Evolutionary conservation across 108 stramenopile species (phyloP), one percentile per base, ranked within the genome.

Genomic region (Conticribra weissflogii): DNA sequence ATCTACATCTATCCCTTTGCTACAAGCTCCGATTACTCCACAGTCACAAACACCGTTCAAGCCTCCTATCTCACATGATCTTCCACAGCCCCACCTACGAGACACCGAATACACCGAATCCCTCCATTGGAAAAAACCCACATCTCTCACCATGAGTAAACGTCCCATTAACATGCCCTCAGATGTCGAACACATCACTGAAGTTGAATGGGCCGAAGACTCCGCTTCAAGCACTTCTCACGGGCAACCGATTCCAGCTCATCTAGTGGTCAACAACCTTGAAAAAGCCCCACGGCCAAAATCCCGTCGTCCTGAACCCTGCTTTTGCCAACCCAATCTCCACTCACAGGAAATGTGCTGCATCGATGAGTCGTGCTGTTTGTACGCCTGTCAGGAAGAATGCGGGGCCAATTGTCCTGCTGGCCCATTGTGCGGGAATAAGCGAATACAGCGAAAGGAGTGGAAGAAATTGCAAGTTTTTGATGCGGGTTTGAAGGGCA

Each of bases 311-410:
- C 68, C 69, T 47, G 79, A 85, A 59, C 74, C 81, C 22, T 85
- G 84, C 56, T 81, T 78, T 57, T 85, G 84, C 57, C 52, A 74
- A 54, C 79, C 83, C 14, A 76, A 75, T 24, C 59, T 77, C 1
- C 23, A 55, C 52, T 27, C 46, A 5, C 51, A 55, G 45, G 25
- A 21, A 1, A 61, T 52, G 12, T 76, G 68, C 52, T 85, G 84
- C 32, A 50, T 68, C 48, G 83, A 84, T 64, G 51, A 58, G 41
- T 57, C 78, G 4, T 94, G 93, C 60, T 83, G 88, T 5, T 53
- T 88, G 17, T 87, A 70, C 61, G 90, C 90, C 9, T 88, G 90
- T 77, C 83, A 84, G 53, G 93, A 94, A 66, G 93, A 94, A 77
- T 94, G 93, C 64, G 76, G 84, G 14, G 71, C 63, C 41, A 88